Base-by-base conservation (phyloP, 192 early-diverging fungal genomes). In the Hyaloraphidium curvatum region DNA sequence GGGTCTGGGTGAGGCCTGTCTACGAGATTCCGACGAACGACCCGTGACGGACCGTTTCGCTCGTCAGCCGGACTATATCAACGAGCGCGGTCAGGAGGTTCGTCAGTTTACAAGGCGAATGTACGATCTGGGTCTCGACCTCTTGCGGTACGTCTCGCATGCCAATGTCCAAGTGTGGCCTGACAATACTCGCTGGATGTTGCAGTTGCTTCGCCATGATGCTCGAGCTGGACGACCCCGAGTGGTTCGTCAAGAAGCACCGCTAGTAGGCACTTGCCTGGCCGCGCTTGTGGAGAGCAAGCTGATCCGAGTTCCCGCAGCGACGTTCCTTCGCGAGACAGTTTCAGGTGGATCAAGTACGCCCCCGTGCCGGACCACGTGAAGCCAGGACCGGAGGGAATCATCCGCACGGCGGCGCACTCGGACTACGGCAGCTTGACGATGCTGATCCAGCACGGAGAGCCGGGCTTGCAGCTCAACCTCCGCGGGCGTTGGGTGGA, bases 391-490 rank as follows among this genome's bases (percentile, higher is more conserved):
- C 23, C 43, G 7, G 43, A 48, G 17, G 43, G 43, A 14, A 25
- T 48, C 23, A 19, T 48, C 5, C 43, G 43, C 17, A 48, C 43
- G 7, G 43, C 14, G 9, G 43, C 43, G 11, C 43, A 48, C 43
- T 22, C 17, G 43, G 43, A 48, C 43, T 48, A 11, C 25, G 43
- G 43, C 43, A 22, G 17, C 5, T 25, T 48, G 17, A 48, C 43
- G 43, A 48, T 48, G 43, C 43, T 48, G 14, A 48, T 48, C 43
- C 43, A 48, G 19, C 43, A 48, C 43, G 43, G 43, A 5, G 43
- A 48, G 19, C 43, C 43, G 5, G 43, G 43, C 5, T 25, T 48
- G 11, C 43, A 48, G 25, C 43, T 48, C 14, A 48, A 48, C 43
- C 25, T 14, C 17, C 7, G 23, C 11, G 43, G 43, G 23, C 14